Evolutionary conservation across 2,329 filamentous ascomycete species (phyloP).

Genomic region (Fusarium devonianum): DNA sequence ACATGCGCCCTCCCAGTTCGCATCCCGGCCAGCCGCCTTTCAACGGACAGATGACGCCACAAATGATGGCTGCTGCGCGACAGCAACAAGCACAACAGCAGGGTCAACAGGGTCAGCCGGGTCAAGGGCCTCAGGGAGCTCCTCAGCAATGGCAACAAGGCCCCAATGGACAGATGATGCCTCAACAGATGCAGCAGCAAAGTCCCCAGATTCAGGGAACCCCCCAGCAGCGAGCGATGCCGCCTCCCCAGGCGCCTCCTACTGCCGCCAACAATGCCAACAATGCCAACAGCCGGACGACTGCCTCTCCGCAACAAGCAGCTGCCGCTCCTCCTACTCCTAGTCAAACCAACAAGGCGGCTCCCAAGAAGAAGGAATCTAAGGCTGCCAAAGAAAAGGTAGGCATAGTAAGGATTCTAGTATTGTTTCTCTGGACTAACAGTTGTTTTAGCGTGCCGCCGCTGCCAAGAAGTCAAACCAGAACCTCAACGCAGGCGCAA

Average conservation of each 20-base stretch:
- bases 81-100: constrained; percentile 49
- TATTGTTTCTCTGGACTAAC: constrained; percentile 18
- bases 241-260: constrained; percentile 68
- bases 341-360: constrained; percentile 74
- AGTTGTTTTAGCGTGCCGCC: constrained; percentile 52
- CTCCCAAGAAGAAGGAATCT: constrained; percentile 78
- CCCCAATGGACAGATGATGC: constrained; percentile 52
- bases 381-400: constrained; percentile 75
- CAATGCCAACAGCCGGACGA: constrained; percentile 62
- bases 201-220: constrained; percentile 66
- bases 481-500: constrained; percentile 58
- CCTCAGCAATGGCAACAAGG: constrained; percentile 52
- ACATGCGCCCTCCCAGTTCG: constrained; percentile 70
- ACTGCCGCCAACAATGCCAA: constrained; percentile 45
- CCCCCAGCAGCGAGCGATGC: constrained; percentile 76
- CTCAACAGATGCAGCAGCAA: constrained; percentile 51
- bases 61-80: constrained; percentile 62
- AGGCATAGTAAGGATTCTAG: constrained; percentile 44
- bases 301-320: constrained; percentile 68
- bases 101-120: constrained; percentile 48
- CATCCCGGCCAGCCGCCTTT: constrained; percentile 68
- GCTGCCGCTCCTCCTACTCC: constrained; percentile 78
- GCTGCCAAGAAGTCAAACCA: constrained; percentile 70
- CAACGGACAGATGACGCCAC: constrained; percentile 65
- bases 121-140: constrained; percentile 42